Conservation (phyloP, 306 rosid genomes). For the Vigna mungo region DNA sequence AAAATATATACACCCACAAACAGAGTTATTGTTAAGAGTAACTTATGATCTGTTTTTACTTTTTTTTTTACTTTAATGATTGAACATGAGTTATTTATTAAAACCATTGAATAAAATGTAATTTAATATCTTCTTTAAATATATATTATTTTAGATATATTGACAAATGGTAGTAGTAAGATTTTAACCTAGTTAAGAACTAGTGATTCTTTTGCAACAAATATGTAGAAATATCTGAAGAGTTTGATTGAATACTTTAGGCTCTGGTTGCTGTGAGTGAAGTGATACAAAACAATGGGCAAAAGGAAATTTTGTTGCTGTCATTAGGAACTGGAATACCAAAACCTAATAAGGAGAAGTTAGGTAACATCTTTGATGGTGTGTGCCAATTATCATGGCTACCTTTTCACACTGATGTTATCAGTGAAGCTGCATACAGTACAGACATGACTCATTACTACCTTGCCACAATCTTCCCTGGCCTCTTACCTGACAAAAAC, state of each 20-base stretch:
- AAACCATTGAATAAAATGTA: no score
- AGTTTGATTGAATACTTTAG: not conserved
- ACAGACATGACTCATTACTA: conserved; percentile 19
- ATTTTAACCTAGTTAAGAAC: no score
- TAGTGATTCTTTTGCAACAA: rapidly evolving
- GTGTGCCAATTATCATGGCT: not conserved
- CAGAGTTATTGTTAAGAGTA: no score
- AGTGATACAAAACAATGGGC: not conserved
- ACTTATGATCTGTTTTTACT: no score
- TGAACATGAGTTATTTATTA: no score
- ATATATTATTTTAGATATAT: no score
- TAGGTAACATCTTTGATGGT: not conserved
- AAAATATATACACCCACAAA: no score
- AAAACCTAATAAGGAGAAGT: no score
- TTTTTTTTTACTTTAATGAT: no score
- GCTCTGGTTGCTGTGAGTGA: not conserved
- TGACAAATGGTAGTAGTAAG: no score
- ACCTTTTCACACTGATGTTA: rapidly evolving
- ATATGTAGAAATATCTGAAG: not conserved
- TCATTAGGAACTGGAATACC: conserved; percentile 18
- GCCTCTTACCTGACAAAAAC: not conserved
- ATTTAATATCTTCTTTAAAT: no score
- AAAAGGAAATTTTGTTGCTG: not conserved
- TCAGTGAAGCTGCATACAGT: not conserved
- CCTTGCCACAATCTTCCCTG: conserved; percentile 36